Conservation (phyloP, 257 asterid genomes). For the Craterostigma plantagineum region DNA sequence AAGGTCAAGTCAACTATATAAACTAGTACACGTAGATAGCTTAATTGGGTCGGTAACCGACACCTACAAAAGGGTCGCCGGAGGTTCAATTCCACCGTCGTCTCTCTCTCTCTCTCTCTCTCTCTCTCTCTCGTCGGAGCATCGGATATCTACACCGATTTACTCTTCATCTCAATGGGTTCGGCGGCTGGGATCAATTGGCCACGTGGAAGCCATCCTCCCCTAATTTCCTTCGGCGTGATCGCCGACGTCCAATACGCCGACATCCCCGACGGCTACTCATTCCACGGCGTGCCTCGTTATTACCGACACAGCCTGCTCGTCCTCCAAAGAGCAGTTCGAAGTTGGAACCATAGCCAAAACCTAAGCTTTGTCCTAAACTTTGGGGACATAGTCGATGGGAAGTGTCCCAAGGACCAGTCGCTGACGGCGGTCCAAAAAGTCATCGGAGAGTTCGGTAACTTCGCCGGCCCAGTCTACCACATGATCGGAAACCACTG, state of each 20-base stretch:
- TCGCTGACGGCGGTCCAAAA: slow-evolving; percentile 40
- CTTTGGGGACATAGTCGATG: slow-evolving; percentile 81
- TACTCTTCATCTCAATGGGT: too few relatives aligned
- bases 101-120: too few relatives aligned
- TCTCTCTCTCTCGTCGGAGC: too few relatives aligned
- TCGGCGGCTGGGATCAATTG: slow-evolving; percentile 23
- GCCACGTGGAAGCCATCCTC: slow-evolving; percentile 16
- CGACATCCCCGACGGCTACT: slow-evolving; percentile 82
- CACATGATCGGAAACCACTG: slow-evolving; percentile 98
- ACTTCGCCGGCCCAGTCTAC: slow-evolving; percentile 45
- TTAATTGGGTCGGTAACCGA: too few relatives aligned
- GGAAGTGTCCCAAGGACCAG: slow-evolving; percentile 69
- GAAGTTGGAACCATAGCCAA: slow-evolving; percentile 31
- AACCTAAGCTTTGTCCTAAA: slow-evolving; percentile 41
- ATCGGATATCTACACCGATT: too few relatives aligned
- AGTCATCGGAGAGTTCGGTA: slow-evolving; percentile 28
- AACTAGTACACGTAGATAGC: too few relatives aligned
- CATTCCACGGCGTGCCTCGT: slow-evolving; percentile 89
- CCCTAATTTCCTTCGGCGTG: slow-evolving; percentile 83
- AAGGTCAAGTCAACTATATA: too few relatives aligned
- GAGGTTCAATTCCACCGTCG: too few relatives aligned
- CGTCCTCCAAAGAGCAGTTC: slow-evolving; percentile 64
- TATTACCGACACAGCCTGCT: slow-evolving; percentile 67
- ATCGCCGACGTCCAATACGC: slow-evolving; percentile 93
- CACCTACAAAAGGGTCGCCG: too few relatives aligned